Evolutionary conservation across 2,329 filamentous ascomycete genomes (phyloP).

Genomic region (Sclerotinia sclerotiorum): DNA sequence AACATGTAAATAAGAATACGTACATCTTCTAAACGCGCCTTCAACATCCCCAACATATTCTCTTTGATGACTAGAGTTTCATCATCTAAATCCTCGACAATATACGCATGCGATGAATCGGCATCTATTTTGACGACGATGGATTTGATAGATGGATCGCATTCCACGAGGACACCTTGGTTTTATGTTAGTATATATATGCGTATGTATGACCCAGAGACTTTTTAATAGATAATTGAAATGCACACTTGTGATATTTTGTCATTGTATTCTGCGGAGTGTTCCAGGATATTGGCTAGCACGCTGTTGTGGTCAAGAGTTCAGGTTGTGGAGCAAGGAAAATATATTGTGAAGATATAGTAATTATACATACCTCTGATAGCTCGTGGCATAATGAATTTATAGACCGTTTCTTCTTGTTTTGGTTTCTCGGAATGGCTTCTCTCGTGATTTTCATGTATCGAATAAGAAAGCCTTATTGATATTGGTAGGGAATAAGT

Average conservation of each 20-base stretch:
- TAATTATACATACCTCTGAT: slow-evolving; percentile 49
- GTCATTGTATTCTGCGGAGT: neutral
- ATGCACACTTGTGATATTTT: neutral
- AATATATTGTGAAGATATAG: neutral
- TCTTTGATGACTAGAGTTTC: slow-evolving; percentile 73
- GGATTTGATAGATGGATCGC: slow-evolving; percentile 83
- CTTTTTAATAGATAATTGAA: neutral
- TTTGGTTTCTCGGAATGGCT: neutral
- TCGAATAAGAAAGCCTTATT: no score
- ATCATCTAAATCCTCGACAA: slow-evolving; percentile 79
- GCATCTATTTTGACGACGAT: slow-evolving; percentile 78
- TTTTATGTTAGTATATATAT: neutral
- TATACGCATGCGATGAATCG: slow-evolving; percentile 63
- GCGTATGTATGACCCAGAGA: no score
- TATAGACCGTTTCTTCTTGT: neutral
- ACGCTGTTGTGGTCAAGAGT: neutral
- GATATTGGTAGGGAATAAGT: neutral
- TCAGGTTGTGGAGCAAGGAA: neutral
- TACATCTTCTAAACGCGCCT: slow-evolving; percentile 68
- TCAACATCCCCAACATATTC: slow-evolving; percentile 67
- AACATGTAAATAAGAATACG: slow-evolving; percentile 35
- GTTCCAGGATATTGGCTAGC: neutral
- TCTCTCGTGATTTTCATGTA: slow-evolving; percentile 2
- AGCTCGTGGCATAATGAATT: slow-evolving; percentile 52
- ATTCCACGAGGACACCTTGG: slow-evolving; percentile 71